A percentile compares a stretch with the other conserved stretches of the same genome.
Evolutionary conservation across 2,329 filamentous ascomycete genomes (phyloP).

Genomic region (Botrytis tulipae): DNA sequence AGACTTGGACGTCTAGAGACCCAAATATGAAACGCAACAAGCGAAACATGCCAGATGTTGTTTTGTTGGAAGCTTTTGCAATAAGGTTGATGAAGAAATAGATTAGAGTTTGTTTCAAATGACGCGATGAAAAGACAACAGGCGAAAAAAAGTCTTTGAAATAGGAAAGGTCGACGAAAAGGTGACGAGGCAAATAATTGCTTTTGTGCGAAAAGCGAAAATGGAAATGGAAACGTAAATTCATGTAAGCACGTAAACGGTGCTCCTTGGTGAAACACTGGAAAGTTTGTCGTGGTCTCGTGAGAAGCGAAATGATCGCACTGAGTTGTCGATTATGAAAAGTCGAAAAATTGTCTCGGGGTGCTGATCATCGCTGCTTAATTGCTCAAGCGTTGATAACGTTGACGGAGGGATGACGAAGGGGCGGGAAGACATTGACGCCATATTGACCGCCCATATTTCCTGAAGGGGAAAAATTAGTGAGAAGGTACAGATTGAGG

Average conservation of each 20-base stretch:
- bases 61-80: not conserved
- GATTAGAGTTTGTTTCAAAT: not conserved
- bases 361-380: not conserved
- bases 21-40: not conserved
- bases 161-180: not conserved
- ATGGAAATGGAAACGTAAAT: slow-evolving; percentile 4
- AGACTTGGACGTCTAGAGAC: not conserved
- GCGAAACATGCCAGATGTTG: slow-evolving; percentile 11
- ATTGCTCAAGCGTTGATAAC: slow-evolving; percentile 15
- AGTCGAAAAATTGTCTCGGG: not conserved
- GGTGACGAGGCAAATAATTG: not conserved
- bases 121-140: not conserved
- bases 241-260: not conserved
- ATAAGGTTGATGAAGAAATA: not conserved
- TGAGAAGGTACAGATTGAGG: not conserved
- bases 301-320: not conserved
- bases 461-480: slow-evolving; percentile 8
- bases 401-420: not conserved
- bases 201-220: slow-evolving; percentile 8
- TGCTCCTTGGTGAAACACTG: not conserved
- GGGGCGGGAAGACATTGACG: slow-evolving; percentile 21
- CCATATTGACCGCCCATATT: slow-evolving; percentile 21
- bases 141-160: not conserved
- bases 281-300: slow-evolving; percentile 5
- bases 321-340: not conserved